A percentile compares a stretch with the other conserved stretches of the same genome.
Conservation (phyloP, 179 eudicot genomes). For the Silene noctiflora region DNA sequence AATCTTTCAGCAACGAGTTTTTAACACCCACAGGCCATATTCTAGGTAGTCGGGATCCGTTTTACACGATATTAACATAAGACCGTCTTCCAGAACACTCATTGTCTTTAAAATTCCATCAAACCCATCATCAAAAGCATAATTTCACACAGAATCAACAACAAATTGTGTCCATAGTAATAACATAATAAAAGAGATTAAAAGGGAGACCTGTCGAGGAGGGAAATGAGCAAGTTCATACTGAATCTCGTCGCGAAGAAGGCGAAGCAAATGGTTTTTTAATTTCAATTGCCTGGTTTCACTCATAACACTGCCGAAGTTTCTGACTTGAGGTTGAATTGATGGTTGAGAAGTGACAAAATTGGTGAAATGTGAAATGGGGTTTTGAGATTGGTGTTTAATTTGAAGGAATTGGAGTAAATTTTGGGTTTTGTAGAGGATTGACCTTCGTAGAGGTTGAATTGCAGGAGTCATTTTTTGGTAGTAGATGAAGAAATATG, state of each 20-base stretch:
- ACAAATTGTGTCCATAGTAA: not conserved
- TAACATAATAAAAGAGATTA: not conserved
- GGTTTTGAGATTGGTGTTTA: conserved; percentile 16
- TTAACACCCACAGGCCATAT: too few species aligned
- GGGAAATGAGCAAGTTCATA: conserved; percentile 53
- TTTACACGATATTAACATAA: too few species aligned
- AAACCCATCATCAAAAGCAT: not conserved
- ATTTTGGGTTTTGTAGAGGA: conserved; percentile 17
- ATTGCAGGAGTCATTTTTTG: conserved; percentile 20
- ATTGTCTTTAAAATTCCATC: not conserved
- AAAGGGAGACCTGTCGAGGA: conserved; percentile 1
- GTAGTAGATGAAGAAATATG: not conserved
- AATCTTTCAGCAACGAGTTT: too few species aligned
- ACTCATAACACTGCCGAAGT: conserved; percentile 28
- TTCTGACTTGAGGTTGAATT: conserved; percentile 20
- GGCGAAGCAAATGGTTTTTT: conserved; percentile 52
- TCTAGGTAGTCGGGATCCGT: too few species aligned
- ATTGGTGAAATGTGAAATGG: conserved; percentile 6
- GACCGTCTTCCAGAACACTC: too few species aligned
- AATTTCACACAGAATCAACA: not conserved
- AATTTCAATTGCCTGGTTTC: conserved; percentile 58
- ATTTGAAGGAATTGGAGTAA: conserved; percentile 10
- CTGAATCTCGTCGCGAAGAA: conserved; percentile 64
- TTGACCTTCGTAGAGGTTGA: conserved; percentile 21
- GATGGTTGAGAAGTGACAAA: conserved; percentile 15